These are phyloP conservation scores for Omphalotus olearius DNA, from an alignment of 1,284 basidiomycete genomes.

Conservation along the genomic window DNA sequence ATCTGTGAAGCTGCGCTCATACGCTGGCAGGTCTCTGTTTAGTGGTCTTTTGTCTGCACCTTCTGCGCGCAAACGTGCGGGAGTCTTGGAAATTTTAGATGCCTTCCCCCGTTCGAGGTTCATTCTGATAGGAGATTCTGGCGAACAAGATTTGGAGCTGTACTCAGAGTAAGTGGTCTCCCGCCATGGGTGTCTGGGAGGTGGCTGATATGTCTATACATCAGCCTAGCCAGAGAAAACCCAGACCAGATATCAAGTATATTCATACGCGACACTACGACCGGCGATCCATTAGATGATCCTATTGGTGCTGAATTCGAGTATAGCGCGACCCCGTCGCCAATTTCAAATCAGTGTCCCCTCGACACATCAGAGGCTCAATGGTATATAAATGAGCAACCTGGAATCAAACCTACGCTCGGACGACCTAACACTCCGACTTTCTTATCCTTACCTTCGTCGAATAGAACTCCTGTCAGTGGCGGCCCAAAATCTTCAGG, in stretches of 20 bases:
- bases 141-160: conserved; percentile 86
- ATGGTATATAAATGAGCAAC: background rate
- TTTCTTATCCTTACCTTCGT: background rate
- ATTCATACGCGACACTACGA: conserved; percentile 72
- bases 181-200: background rate
- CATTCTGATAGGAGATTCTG: conserved; percentile 82
- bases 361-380: background rate
- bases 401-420: no score
- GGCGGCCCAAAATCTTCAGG: background rate
- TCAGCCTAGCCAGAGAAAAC: conserved; percentile 58
- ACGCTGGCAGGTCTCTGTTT: conserved; percentile 78
- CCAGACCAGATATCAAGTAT: conserved; percentile 67
- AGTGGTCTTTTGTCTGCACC: conserved; percentile 72
- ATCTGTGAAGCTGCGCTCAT: conserved; percentile 73
- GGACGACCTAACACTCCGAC: no score
- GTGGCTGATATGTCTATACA: background rate
- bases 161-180: conserved; percentile 48
- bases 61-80: conserved; percentile 74
- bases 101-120: conserved; percentile 74
- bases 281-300: conserved; percentile 42
- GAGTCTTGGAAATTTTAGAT: conserved; percentile 76
- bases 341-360: background rate
- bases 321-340: conserved; percentile 18
- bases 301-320: conserved; percentile 46
- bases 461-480: background rate